Evolutionary conservation across 176 grass and related monocot genomes (phyloP), one percentile per base, ranked within the genome.

Genomic region (Carex littledalei): DNA sequence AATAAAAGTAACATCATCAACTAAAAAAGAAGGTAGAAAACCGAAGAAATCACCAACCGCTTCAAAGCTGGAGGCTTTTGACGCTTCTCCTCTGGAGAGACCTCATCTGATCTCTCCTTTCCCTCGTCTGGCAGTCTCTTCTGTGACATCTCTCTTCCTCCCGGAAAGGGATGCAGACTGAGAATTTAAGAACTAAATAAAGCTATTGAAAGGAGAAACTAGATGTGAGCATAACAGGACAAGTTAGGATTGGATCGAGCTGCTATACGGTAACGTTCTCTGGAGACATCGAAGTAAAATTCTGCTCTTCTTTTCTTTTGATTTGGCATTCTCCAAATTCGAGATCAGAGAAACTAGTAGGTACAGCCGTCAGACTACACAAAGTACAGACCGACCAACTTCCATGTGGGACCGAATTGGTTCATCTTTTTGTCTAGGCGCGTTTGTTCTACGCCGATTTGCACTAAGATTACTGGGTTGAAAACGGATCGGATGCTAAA

Each of bases 21-120:
- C 49, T 5, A 50, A 81, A 86, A n/a, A 67, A 56, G 21, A 77
- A 45, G 12, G 49, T 3, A 18, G 31, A n/a, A 26, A 83, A 21
- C 50, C 18, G 9, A 47, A 73, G 11, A 35, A 77, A 58, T 5
- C 47, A 71, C 47, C 22, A 41, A 89, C 87, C 87, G 21, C 18
- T 34, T 59, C 22, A 89, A 37, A 59, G 83, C 43, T 39, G 74
- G 75, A 59, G 85, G 47, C 57, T 83, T 89, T 41, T 76, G 69
- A 4, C 84, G 84, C 88, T 89, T 86, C 79, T 89, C 88, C 12
- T 67, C 79, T 3, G 58, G 54, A 39, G 15, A 52, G 15, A 39
- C 67, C 80, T 66, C 12, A 20, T 67, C 80, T 5, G 62, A 67
- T 83, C 41, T 49, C 63, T 67, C 80, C 20, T 82, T 82, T 1